Evolutionary conservation across 345 rosid species (phyloP).

Genomic region (Salix koriyanagi): DNA sequence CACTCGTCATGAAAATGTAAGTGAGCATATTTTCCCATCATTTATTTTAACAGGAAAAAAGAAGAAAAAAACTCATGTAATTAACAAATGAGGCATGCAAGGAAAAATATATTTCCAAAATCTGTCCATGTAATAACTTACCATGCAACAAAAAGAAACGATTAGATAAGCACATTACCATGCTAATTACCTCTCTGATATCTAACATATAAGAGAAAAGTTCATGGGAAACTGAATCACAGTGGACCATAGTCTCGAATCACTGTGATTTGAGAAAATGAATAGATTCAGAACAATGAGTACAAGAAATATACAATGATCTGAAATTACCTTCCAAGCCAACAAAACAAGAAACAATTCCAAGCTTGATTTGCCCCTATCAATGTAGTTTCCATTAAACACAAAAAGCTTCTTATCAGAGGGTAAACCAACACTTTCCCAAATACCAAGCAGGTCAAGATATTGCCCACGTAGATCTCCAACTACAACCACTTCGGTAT

Average conservation of each 20-base stretch:
- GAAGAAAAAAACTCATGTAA: background rate
- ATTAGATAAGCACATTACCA: no score
- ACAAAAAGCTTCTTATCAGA: conserved; percentile 31
- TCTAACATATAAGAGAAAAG: no score
- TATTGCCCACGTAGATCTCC: conserved; percentile 44
- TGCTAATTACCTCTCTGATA: no score
- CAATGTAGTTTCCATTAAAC: conserved; percentile 41
- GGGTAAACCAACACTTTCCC: conserved; percentile 42
- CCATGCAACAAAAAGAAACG: no score
- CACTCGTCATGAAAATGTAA: background rate
- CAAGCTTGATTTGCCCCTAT: conserved; percentile 39
- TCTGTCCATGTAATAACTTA: no score
- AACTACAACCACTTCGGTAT: conserved; percentile 34
- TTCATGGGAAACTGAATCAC: no score
- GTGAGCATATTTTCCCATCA: background rate
- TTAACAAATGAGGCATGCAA: background rate
- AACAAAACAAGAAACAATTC: conserved; percentile 41
- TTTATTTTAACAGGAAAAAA: background rate
- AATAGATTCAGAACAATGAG: no score
- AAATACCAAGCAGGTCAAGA: conserved; percentile 39
- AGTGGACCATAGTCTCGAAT: no score
- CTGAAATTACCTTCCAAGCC: conserved; percentile 47
- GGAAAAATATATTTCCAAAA: no score
- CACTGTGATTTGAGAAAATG: no score
- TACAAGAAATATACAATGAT: background rate